Conservation (phyloP, 176 grass and related monocot species). For the Zizania latifolia region DNA sequence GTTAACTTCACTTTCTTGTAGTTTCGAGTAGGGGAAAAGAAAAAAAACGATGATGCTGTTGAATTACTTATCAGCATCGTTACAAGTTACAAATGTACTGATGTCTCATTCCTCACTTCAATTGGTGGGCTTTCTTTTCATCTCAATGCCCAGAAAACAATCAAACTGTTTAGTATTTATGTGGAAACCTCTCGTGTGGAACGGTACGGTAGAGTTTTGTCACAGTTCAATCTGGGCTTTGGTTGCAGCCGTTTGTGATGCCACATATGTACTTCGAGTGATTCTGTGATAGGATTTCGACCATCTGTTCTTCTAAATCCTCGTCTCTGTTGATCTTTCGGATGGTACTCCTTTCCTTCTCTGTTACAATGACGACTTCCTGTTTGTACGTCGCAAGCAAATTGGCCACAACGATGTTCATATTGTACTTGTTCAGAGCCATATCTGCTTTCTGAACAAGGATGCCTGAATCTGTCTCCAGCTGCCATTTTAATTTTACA, state of each 20-base stretch:
- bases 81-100: background rate
- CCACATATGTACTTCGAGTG: slow-evolving; percentile 50
- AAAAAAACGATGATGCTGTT: background rate
- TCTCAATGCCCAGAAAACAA: background rate
- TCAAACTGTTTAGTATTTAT: background rate
- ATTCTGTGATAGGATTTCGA: slow-evolving; percentile 35
- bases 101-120: background rate
- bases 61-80: background rate
- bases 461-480: slow-evolving; percentile 89
- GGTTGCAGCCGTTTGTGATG: background rate
- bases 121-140: background rate
- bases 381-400: slow-evolving; percentile 73
- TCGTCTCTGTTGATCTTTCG: slow-evolving; percentile 26
- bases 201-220: background rate
- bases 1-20: background rate
- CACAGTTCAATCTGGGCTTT: slow-evolving; percentile 6
- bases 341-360: slow-evolving; percentile 29
- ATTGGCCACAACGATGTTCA: slow-evolving; percentile 76
- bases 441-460: slow-evolving; percentile 61
- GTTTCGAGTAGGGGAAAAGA: too few species aligned
- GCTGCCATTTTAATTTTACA: slow-evolving; percentile 27
- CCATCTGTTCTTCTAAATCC: slow-evolving; percentile 67
- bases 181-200: background rate
- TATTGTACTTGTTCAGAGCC: slow-evolving; percentile 65
- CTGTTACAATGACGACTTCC: slow-evolving; percentile 56